These are phyloP conservation scores for Platanthera zijinensis DNA, from an alignment of 106 monocot genomes.

Conservation along the genomic window DNA sequence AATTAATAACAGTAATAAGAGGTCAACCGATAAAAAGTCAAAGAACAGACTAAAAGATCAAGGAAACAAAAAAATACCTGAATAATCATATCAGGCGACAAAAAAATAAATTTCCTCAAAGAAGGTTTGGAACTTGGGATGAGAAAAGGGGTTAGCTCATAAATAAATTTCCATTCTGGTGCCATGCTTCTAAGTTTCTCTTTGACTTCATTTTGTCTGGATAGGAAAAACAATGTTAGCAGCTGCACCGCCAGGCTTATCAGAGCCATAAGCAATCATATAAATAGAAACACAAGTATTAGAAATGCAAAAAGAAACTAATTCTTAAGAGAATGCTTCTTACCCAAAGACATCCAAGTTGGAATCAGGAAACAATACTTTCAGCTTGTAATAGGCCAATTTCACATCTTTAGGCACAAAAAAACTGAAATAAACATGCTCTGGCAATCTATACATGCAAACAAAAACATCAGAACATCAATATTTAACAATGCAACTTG, in stretches of 20 bases:
- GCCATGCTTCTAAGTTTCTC: constrained; percentile 24
- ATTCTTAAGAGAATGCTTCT: constrained; percentile 9
- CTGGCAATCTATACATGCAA: constrained; percentile 38
- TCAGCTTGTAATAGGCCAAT: constrained; percentile 60
- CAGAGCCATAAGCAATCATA: not conserved
- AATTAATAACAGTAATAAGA: not conserved
- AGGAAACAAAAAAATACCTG: constrained; percentile 29
- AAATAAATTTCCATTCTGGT: constrained; percentile 26
- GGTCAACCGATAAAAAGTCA: not conserved
- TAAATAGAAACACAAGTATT: not conserved
- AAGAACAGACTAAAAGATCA: not conserved
- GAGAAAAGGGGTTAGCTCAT: constrained; percentile 47
- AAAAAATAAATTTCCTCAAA: constrained; percentile 47
- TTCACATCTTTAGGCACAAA: constrained; percentile 60
- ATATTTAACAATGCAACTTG: not conserved
- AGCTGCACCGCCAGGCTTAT: not conserved
- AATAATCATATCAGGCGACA: constrained; percentile 48
- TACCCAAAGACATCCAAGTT: constrained; percentile 59
- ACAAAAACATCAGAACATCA: not conserved
- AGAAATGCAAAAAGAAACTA: constrained; percentile 1
- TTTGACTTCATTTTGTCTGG: constrained; percentile 54
- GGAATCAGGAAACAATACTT: constrained; percentile 56
- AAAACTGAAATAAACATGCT: constrained; percentile 68
- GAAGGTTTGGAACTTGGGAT: constrained; percentile 43
- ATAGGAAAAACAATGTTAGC: constrained; percentile 1